phyloP scores from a whole-genome alignment of 345 rosid species.

The Melaleuca alternifolia region DNA sequence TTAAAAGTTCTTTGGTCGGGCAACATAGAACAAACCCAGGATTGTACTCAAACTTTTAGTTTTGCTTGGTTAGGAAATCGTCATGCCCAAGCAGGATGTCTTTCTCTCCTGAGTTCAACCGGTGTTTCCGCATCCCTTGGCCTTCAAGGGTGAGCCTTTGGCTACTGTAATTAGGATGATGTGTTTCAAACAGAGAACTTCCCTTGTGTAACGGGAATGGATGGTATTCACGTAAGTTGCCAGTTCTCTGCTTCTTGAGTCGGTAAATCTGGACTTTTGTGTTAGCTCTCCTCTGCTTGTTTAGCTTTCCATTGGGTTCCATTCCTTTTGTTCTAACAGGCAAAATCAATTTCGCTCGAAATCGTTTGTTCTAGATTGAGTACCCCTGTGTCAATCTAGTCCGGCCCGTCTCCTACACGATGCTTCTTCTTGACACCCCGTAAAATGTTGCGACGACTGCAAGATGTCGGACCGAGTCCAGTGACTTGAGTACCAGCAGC shows the following conservation, averaged over 20 bases:
- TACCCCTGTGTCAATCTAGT: neutral
- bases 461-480: neutral
- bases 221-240: too few relatives aligned
- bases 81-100: neutral
- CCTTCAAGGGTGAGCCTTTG: neutral
- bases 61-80: neutral
- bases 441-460: neutral
- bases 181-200: too few relatives aligned
- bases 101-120: neutral
- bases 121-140: neutral
- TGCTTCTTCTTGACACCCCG: rapidly evolving
- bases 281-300: neutral
- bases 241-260: too few relatives aligned
- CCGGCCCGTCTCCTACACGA: neutral
- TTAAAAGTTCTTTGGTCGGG: neutral
- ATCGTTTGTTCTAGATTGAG: neutral
- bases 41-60: neutral
- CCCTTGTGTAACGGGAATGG: too few relatives aligned
- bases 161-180: too few relatives aligned
- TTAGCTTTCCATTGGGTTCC: neutral
- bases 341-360: neutral
- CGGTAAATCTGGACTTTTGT: neutral
- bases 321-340: neutral
- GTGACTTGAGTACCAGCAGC: too few relatives aligned
- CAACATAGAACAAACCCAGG: neutral